Percentiles rank a stretch among this genome's conserved stretches.
These are phyloP conservation scores for Aspergillus affinis DNA, from an alignment of 495 filamentous ascomycete species.

Conservation along the genomic window DNA sequence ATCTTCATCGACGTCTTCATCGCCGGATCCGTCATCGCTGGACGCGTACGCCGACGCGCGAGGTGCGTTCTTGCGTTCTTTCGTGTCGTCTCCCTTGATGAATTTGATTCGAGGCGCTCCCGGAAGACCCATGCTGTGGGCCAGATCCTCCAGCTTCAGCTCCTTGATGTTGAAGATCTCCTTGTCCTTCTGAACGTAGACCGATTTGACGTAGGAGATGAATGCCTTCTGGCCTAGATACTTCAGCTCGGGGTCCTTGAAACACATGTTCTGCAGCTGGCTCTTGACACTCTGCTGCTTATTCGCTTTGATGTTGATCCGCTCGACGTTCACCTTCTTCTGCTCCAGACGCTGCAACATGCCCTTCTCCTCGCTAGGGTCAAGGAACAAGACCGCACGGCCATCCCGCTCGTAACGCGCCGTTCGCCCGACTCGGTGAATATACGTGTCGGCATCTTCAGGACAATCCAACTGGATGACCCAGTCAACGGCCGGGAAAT, in stretches of 20 bases:
- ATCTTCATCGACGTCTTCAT: slow-evolving; percentile 47
- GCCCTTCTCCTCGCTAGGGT: slow-evolving; percentile 85
- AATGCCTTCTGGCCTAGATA: slow-evolving; percentile 97
- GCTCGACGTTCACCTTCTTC: slow-evolving; percentile 83
- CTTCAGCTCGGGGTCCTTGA: slow-evolving; percentile 91
- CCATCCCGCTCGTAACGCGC: slow-evolving; percentile 89
- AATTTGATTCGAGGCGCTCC: slow-evolving; percentile 91
- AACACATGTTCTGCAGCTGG: slow-evolving; percentile 88
- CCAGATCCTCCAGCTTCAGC: slow-evolving; percentile 80
- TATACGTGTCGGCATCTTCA: slow-evolving; percentile 96
- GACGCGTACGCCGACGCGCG: slow-evolving; percentile 53
- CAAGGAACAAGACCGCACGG: slow-evolving; percentile 84
- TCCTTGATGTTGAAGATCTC: slow-evolving; percentile 81
- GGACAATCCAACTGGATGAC: slow-evolving; percentile 94
- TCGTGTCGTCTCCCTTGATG: slow-evolving; percentile 81
- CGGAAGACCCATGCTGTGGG: slow-evolving; percentile 80
- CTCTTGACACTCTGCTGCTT: slow-evolving; percentile 84
- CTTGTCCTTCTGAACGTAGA: slow-evolving; percentile 89
- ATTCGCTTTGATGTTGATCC: slow-evolving; percentile 80
- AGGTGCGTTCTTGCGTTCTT: slow-evolving; percentile 82
- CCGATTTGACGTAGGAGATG: slow-evolving; percentile 76
- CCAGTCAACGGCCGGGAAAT: slow-evolving; percentile 98
- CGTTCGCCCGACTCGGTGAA: slow-evolving; percentile 92
- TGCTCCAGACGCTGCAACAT: slow-evolving; percentile 80
- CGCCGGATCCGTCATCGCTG: slow-evolving; percentile 53